Percentiles rank a stretch among this genome's conserved stretches.
Evolutionary conservation across 148 eudicot genomes (phyloP).

Genomic region (Oxyria digyna): DNA sequence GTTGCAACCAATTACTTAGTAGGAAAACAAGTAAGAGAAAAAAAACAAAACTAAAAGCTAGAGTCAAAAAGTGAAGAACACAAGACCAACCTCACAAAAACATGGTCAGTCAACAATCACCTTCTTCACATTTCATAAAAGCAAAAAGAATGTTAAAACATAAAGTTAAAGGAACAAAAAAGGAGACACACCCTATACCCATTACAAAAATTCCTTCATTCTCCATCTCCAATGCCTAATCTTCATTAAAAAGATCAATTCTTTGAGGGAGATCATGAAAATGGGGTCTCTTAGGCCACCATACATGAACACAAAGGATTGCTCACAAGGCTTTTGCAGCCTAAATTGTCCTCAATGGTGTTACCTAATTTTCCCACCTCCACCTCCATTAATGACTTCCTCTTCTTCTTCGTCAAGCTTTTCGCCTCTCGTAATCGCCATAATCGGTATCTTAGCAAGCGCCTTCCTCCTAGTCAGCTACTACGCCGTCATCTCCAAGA

Average conservation of each 20-base stretch:
- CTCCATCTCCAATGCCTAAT: slow-evolving; percentile 25
- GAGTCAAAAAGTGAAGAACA: not conserved
- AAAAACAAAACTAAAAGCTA: not conserved
- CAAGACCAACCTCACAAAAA: not conserved
- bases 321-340: slow-evolving; percentile 57
- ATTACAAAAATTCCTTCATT: slow-evolving; percentile 12
- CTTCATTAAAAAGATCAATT: not conserved
- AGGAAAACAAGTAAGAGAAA: no score
- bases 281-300: slow-evolving; percentile 45
- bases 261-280: not conserved
- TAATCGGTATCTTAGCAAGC: slow-evolving; percentile 61
- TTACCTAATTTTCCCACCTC: slow-evolving; percentile 47
- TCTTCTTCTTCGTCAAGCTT: slow-evolving; percentile 28
- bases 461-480: slow-evolving; percentile 72
- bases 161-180: slow-evolving; percentile 3
- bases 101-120: not conserved
- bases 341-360: slow-evolving; percentile 70
- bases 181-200: slow-evolving; percentile 6
- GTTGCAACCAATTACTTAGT: not conserved
- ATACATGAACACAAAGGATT: slow-evolving; percentile 48
- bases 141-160: not conserved
- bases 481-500: slow-evolving; percentile 61
- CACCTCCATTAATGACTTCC: slow-evolving; percentile 41
- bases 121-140: slow-evolving; percentile 5
- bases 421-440: slow-evolving; percentile 73